Conservation (phyloP, 768 basidiomycete genomes). For the Pisolithus marmoratus region DNA sequence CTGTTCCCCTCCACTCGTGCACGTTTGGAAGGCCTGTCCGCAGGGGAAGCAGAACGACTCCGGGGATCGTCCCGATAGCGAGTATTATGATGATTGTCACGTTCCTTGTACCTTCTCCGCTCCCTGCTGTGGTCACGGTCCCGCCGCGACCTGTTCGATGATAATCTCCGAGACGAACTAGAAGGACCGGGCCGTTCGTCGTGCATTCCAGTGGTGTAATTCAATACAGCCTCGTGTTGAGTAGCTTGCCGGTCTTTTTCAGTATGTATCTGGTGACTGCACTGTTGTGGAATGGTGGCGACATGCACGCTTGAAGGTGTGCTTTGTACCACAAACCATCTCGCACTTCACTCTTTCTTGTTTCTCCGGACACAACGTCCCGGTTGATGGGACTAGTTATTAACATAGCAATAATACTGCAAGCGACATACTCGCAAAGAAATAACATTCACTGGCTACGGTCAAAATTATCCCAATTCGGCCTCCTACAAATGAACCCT, state of each 20-base stretch:
- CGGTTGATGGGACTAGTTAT: no score
- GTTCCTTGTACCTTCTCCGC: slow-evolving; percentile 1
- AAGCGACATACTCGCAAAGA: no score
- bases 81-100: background rate
- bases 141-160: background rate
- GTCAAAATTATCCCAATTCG: background rate
- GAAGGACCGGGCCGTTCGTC: slow-evolving; percentile 14
- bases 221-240: background rate
- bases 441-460: no score
- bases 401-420: no score
- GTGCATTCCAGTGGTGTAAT: slow-evolving; percentile 9
- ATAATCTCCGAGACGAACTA: slow-evolving; percentile 5
- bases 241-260: no score
- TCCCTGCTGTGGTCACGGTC: slow-evolving; percentile 2
- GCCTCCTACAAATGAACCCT: slow-evolving; percentile 1
- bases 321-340: no score
- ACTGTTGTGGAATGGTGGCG: no score
- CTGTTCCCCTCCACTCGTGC: slow-evolving; percentile 3
- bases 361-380: no score
- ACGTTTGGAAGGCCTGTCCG: slow-evolving; percentile 13
- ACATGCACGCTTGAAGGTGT: no score
- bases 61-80: background rate
- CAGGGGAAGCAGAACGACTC: slow-evolving; percentile 13
- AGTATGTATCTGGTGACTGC: no score
- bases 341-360: no score